Evolutionary conservation across 2,329 filamentous ascomycete genomes (phyloP).

Genomic region (Fonsecaea erecta): DNA sequence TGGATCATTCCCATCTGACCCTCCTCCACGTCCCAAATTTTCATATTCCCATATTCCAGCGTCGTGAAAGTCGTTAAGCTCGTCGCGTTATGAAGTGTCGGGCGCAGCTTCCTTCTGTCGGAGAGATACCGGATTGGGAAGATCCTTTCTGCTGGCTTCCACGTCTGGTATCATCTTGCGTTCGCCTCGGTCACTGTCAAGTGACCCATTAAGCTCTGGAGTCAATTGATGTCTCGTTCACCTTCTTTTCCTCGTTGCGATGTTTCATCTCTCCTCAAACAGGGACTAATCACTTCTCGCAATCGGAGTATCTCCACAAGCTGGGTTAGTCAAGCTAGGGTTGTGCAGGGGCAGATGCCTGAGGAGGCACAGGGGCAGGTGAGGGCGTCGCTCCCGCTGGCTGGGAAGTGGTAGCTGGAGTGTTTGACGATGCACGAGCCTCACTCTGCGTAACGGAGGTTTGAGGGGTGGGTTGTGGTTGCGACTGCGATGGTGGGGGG

Average conservation of each 20-base stretch:
- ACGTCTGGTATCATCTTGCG: not conserved
- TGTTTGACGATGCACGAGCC: not conserved
- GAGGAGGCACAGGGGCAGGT: not conserved
- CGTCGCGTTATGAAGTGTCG: not conserved
- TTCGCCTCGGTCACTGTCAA: not conserved
- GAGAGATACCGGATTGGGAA: not conserved
- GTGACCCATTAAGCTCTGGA: conserved; percentile 8
- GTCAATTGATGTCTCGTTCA: conserved; percentile 1
- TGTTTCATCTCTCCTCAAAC: not conserved
- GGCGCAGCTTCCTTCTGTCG: not conserved
- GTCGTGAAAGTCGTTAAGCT: conserved; percentile 1
- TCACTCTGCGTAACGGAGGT: not conserved
- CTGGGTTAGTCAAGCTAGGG: not conserved
- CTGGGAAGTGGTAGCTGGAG: not conserved
- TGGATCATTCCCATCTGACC: not conserved
- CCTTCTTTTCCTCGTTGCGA: not conserved
- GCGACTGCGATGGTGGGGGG: not conserved
- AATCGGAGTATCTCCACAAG: not conserved
- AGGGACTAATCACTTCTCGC: not conserved
- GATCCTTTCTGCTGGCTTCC: not conserved
- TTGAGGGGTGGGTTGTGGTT: conserved; percentile 5
- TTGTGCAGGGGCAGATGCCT: not conserved
- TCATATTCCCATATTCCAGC: not conserved
- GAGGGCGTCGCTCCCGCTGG: not conserved
- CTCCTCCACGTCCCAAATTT: not conserved